phyloP scores from a whole-genome alignment of 345 rosid species.

The Excoecaria cochinchinensis region DNA sequence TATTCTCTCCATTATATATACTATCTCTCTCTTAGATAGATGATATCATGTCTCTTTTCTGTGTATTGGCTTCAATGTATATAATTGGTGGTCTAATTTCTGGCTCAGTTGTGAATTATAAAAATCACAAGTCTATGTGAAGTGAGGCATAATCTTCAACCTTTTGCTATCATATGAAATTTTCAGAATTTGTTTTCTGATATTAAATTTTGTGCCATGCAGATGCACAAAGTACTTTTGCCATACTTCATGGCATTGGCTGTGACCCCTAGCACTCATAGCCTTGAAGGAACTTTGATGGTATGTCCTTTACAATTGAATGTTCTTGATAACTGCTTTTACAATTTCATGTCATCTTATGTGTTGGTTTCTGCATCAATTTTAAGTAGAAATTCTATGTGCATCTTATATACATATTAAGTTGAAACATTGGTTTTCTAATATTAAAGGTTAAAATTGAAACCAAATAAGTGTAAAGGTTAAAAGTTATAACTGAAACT shows the following conservation, averaged over 20 bases:
- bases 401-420: too few relatives aligned
- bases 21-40: background rate
- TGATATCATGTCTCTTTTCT: background rate
- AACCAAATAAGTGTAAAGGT: too few relatives aligned
- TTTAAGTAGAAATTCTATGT: too few relatives aligned
- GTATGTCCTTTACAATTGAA: slow-evolving; percentile 24
- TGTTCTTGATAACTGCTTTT: background rate
- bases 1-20: background rate
- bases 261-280: slow-evolving; percentile 46
- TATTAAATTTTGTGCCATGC: slow-evolving; percentile 17
- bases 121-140: background rate
- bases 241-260: slow-evolving; percentile 42
- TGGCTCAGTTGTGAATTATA: background rate
- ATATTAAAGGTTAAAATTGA: too few relatives aligned
- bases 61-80: background rate
- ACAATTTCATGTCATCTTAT: background rate
- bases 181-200: background rate
- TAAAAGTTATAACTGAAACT: too few relatives aligned
- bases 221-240: slow-evolving; percentile 50
- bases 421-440: background rate
- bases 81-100: background rate
- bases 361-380: background rate
- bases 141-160: background rate
- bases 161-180: background rate
- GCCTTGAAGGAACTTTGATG: slow-evolving; percentile 56